Conservation (phyloP, 2,329 filamentous ascomycete species). For the Botrytis porri region DNA sequence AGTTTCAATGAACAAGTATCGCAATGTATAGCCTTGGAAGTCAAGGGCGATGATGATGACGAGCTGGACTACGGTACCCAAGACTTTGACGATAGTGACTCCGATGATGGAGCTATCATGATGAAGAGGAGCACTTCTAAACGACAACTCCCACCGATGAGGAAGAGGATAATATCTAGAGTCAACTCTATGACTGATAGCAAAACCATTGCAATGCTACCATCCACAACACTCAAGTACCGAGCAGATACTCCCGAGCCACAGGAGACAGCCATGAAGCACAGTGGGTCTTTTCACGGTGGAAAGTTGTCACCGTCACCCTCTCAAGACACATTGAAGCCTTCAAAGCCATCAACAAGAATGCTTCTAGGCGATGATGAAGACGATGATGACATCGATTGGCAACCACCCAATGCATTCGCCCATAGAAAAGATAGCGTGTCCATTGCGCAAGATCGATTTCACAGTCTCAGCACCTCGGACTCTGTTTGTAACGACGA, state of each 20-base stretch:
- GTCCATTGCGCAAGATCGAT: constrained; percentile 32
- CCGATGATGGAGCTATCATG: constrained; percentile 59
- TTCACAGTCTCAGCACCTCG: constrained; percentile 32
- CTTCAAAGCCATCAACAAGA: constrained; percentile 56
- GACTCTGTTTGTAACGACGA: constrained; percentile 41
- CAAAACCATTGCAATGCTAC: constrained; percentile 66
- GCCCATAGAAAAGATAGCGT: constrained; percentile 35
- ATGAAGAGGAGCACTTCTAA: constrained; percentile 67
- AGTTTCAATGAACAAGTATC: constrained; percentile 95
- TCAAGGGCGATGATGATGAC: constrained; percentile 73
- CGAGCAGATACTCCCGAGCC: constrained; percentile 61
- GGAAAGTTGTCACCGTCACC: constrained; percentile 56
- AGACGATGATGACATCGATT: constrained; percentile 51
- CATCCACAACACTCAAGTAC: constrained; percentile 63
- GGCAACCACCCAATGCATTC: constrained; percentile 40
- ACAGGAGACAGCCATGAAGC: constrained; percentile 59
- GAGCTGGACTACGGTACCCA: constrained; percentile 44
- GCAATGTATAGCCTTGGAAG: constrained; percentile 91
- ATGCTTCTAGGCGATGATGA: constrained; percentile 56
- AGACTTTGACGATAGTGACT: constrained; percentile 56
- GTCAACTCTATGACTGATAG: constrained; percentile 54
- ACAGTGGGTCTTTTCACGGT: constrained; percentile 49
- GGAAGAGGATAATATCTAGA: constrained; percentile 40
- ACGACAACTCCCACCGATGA: constrained; percentile 41
- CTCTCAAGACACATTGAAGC: constrained; percentile 78